phyloP scores from a whole-genome alignment of 2,329 filamentous ascomycete species.

The Penicillium sp. region DNA sequence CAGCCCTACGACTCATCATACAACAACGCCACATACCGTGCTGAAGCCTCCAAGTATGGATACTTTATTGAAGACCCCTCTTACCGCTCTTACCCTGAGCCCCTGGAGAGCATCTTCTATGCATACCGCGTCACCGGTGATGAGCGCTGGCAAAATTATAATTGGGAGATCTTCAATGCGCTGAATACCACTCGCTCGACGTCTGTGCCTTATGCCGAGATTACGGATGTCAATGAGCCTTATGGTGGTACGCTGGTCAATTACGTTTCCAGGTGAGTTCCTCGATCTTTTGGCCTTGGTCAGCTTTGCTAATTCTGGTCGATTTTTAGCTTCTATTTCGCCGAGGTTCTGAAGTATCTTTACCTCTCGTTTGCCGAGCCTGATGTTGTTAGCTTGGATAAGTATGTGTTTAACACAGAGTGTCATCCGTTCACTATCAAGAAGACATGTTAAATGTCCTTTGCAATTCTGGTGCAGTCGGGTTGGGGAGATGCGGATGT shows the following conservation, averaged over 20 bases:
- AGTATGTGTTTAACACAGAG: conserved; percentile 67
- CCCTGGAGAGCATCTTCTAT: conserved; percentile 20
- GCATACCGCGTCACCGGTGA: conserved; percentile 21
- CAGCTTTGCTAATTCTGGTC: neutral
- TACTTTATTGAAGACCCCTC: conserved; percentile 19
- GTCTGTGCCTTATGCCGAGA: conserved; percentile 16
- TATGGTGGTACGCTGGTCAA: conserved; percentile 14
- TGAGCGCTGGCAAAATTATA: conserved; percentile 18
- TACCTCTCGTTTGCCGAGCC: conserved; percentile 64
- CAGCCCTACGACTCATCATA: conserved; percentile 13
- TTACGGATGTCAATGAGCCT: conserved; percentile 14
- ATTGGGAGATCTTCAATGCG: conserved; percentile 20
- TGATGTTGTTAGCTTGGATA: conserved; percentile 60
- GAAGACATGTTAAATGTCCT: conserved; percentile 1
- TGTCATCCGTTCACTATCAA: conserved; percentile 51
- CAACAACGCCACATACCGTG: conserved; percentile 14
- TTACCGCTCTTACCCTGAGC: conserved; percentile 20
- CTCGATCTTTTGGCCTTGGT: neutral
- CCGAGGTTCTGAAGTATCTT: conserved; percentile 68
- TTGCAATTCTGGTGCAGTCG: neutral
- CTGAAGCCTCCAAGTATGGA: conserved; percentile 14
- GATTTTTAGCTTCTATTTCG: conserved; percentile 30
- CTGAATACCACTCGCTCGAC: conserved; percentile 12
- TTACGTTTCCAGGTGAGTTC: conserved; percentile 10
- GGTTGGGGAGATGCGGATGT: neutral